These are phyloP conservation scores for Neurospora sp. DNA, from an alignment of 495 filamentous ascomycete species.

Conservation along the genomic window DNA sequence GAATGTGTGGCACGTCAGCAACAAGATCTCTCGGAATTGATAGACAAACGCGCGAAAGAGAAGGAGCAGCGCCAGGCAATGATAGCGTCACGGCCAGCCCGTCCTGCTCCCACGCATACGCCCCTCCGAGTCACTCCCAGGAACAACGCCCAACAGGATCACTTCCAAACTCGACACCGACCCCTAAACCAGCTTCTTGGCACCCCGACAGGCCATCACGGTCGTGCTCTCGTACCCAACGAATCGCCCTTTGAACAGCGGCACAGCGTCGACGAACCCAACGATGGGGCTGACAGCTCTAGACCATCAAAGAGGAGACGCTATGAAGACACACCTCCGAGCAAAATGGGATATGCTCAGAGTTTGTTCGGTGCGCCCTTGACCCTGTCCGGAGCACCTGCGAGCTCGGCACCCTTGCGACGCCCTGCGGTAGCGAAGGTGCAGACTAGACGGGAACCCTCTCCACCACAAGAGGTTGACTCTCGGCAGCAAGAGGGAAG, in stretches of 20 bases:
- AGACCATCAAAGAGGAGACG: constrained; percentile 28
- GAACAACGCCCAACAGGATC: constrained; percentile 4
- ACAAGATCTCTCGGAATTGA: constrained; percentile 63
- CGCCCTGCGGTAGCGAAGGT: constrained; percentile 1
- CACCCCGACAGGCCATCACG: constrained; percentile 39
- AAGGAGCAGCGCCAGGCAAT: constrained; percentile 33
- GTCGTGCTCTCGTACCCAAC: constrained; percentile 35
- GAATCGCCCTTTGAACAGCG: constrained; percentile 43
- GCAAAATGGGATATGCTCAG: constrained; percentile 42
- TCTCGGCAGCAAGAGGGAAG: not conserved
- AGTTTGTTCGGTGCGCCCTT: constrained; percentile 40
- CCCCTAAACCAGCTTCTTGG: constrained; percentile 36
- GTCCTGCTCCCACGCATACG: constrained; percentile 3
- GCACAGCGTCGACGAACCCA: constrained; percentile 15
- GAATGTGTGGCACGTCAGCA: constrained; percentile 61
- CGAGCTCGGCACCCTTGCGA: constrained; percentile 24
- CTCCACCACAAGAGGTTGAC: constrained; percentile 3
- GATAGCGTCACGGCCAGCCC: constrained; percentile 18
- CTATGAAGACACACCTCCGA: constrained; percentile 25
- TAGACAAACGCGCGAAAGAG: constrained; percentile 53
- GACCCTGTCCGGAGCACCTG: constrained; percentile 29
- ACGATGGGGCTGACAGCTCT: constrained; percentile 3
- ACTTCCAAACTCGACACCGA: constrained; percentile 30
- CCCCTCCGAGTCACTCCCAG: constrained; percentile 1
- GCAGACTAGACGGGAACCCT: not conserved